Percentiles rank a stretch among this genome's conserved stretches.
These are phyloP conservation scores for Plasmodium billcollinsi DNA, from an alignment of 169 alveolate genomes.

Conservation along the genomic window DNA sequence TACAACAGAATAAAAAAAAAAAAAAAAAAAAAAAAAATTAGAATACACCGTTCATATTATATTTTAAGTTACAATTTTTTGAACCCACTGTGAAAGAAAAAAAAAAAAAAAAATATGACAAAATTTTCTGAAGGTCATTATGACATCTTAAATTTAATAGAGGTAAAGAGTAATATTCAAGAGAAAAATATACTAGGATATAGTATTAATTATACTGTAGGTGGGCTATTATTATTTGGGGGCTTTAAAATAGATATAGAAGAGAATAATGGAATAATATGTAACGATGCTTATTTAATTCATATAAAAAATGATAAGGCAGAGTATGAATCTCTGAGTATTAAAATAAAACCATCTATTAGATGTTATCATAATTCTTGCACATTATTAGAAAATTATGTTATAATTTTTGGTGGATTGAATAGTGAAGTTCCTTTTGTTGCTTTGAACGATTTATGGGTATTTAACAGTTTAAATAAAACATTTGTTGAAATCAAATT, in stretches of 20 bases:
- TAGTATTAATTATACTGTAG: conserved; percentile 37
- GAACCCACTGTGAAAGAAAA: too few relatives aligned
- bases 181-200: conserved; percentile 55
- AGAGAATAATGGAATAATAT: conserved; percentile 13
- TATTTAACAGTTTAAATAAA: conserved; percentile 54
- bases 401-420: conserved; percentile 60
- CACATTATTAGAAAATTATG: conserved; percentile 56
- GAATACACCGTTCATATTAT: too few relatives aligned
- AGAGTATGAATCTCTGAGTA: conserved; percentile 35
- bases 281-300: conserved; percentile 62
- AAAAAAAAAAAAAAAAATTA: too few relatives aligned
- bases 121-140: conserved; percentile 37
- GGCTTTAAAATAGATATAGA: conserved; percentile 58
- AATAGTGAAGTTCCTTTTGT: conserved; percentile 56
- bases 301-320: conserved; percentile 51
- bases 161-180: conserved; percentile 56
- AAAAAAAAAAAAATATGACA: conserved; percentile 34
- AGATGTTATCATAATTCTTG: conserved; percentile 68
- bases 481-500: conserved; percentile 46
- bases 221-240: conserved; percentile 64
- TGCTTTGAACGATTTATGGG: conserved; percentile 67
- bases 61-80: too few relatives aligned
- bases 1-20: too few relatives aligned
- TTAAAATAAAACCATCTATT: conserved; percentile 35
- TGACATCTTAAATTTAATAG: conserved; percentile 60